Percentiles rank a stretch among this genome's conserved stretches.
Conservation (phyloP, 805 yeast genomes). For the Yamadazyma kitorensis region DNA sequence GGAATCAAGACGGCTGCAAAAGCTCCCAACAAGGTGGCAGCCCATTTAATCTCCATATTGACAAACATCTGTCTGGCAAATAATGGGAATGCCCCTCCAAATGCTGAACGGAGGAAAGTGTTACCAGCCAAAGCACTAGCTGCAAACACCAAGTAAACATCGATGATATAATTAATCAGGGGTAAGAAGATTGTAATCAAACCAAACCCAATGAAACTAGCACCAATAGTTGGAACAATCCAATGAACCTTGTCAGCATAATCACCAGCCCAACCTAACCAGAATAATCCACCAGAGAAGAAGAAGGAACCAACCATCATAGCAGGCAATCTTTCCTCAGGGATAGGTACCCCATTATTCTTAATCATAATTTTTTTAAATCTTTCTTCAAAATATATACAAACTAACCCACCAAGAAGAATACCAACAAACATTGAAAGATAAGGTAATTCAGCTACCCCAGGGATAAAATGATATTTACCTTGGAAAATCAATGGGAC, state of each 20-base stretch:
- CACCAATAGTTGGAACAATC: slow-evolving; percentile 59
- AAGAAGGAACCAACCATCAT: slow-evolving; percentile 69
- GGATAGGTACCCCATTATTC: slow-evolving; percentile 60
- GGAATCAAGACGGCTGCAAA: slow-evolving; percentile 52
- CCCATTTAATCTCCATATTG: slow-evolving; percentile 53
- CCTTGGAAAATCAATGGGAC: slow-evolving; percentile 44
- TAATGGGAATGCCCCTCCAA: slow-evolving; percentile 62
- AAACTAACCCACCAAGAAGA: slow-evolving; percentile 51
- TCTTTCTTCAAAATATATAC: slow-evolving; percentile 53
- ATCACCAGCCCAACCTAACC: slow-evolving; percentile 88
- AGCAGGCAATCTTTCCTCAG: slow-evolving; percentile 79
- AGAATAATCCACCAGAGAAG: slow-evolving; percentile 76
- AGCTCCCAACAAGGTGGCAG: slow-evolving; percentile 51
- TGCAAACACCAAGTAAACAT: slow-evolving; percentile 54
- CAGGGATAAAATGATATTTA: slow-evolving; percentile 58
- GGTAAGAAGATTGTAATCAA: slow-evolving; percentile 58
- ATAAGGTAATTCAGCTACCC: slow-evolving; percentile 77
- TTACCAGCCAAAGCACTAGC: slow-evolving; percentile 68
- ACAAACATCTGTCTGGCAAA: slow-evolving; percentile 53
- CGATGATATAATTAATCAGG: slow-evolving; percentile 58
- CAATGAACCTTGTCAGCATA: slow-evolving; percentile 73
- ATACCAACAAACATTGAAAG: slow-evolving; percentile 72
- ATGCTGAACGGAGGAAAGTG: slow-evolving; percentile 54
- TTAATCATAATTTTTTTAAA: slow-evolving; percentile 46
- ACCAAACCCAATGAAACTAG: slow-evolving; percentile 42